A percentile compares a stretch with the other conserved stretches of the same genome.
Evolutionary conservation across 1,284 basidiomycete genomes (phyloP).

Genomic region (Microstroma glucosiphilum): DNA sequence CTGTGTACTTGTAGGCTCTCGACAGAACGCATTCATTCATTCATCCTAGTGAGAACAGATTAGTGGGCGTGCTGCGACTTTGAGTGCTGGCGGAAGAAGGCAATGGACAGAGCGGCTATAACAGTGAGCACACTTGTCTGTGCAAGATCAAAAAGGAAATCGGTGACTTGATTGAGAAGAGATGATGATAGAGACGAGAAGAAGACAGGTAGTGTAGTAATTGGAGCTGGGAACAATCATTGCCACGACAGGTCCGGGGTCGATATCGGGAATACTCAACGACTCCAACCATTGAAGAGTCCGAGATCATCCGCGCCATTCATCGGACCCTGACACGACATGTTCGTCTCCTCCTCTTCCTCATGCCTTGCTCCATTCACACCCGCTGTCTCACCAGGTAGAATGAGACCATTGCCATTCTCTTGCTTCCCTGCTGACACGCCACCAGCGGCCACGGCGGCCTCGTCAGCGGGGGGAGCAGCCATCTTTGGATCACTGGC

Average conservation of each 20-base stretch:
- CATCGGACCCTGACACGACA: constrained; percentile 45
- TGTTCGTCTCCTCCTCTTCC: constrained; percentile 25
- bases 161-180: neutral
- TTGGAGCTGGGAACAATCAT: too few species aligned
- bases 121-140: neutral
- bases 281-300: constrained; percentile 37
- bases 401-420: constrained; percentile 4
- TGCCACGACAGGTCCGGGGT: too few species aligned
- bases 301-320: constrained; percentile 45
- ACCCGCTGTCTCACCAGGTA: constrained; percentile 2
- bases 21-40: neutral
- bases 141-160: neutral
- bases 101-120: neutral
- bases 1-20: neutral
- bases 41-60: neutral
- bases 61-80: too few species aligned
- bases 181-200: neutral
- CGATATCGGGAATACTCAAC: too few species aligned
- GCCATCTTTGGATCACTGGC: constrained; percentile 32
- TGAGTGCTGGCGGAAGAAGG: neutral
- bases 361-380: constrained; percentile 8
- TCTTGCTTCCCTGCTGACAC: neutral
- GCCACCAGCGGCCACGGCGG: neutral
- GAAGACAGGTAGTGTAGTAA: too few species aligned
- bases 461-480: constrained; percentile 9